Conservation (phyloP, 371 early-diverging fungal genomes). For the Capillidium rhysosporum region DNA sequence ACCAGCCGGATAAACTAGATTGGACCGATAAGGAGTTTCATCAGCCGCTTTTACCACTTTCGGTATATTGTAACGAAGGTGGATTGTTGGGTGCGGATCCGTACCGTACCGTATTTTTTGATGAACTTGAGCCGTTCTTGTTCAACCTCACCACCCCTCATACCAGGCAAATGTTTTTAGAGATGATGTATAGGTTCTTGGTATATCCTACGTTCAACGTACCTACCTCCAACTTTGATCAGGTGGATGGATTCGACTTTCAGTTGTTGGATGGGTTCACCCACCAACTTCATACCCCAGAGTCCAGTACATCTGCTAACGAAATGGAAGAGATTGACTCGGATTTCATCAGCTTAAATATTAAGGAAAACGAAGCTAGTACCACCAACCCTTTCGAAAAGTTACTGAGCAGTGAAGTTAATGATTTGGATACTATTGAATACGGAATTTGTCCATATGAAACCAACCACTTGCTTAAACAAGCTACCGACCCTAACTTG, state of each 20-base stretch:
- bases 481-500: no score
- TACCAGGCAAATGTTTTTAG: background rate
- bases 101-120: constrained; percentile 42
- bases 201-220: background rate
- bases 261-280: background rate
- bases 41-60: background rate
- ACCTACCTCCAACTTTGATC: background rate
- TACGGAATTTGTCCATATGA: no score
- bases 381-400: no score
- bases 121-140: constrained; percentile 40
- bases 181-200: background rate
- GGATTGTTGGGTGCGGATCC: constrained; percentile 27
- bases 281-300: background rate
- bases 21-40: background rate
- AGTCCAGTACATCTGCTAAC: background rate
- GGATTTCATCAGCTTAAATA: background rate
- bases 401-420: no score
- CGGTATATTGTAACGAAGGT: background rate
- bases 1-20: no score
- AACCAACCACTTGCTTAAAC: no score
- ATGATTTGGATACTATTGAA: no score
- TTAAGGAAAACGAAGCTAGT: background rate
- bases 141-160: constrained; percentile 21
- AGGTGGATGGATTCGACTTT: background rate
- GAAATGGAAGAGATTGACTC: no score